Conservation (phyloP, 805 yeast genomes). For the Maudiozyma saulgeensis region DNA sequence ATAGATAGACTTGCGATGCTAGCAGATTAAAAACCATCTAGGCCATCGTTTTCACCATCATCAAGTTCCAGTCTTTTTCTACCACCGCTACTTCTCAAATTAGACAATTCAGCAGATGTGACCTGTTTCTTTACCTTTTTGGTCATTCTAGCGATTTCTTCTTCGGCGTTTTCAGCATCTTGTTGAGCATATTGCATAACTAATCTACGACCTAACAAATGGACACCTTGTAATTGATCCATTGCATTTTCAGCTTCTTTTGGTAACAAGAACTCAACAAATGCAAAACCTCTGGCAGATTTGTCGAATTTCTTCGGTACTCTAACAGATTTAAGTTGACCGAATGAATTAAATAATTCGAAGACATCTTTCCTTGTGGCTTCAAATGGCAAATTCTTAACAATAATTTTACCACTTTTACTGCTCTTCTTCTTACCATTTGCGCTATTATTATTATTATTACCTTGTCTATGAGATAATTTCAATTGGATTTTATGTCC, state of each 20-base stretch:
- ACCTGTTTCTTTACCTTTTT: constrained; percentile 74
- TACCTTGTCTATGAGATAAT: constrained; percentile 68
- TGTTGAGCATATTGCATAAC: constrained; percentile 88
- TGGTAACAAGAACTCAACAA: constrained; percentile 79
- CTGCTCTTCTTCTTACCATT: constrained; percentile 28
- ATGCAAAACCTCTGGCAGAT: constrained; percentile 94
- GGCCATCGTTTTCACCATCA: constrained; percentile 26
- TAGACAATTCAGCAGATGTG: constrained; percentile 64
- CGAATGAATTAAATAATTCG: constrained; percentile 88
- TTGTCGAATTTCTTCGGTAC: constrained; percentile 94
- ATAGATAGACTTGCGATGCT: neutral
- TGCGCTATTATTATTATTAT: constrained; percentile 16
- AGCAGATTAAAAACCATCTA: constrained; percentile 4
- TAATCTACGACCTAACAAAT: constrained; percentile 87
- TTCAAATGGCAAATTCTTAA: constrained; percentile 95
- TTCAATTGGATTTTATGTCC: constrained; percentile 89
- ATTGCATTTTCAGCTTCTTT: constrained; percentile 92
- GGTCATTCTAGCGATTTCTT: constrained; percentile 85
- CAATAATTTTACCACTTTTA: constrained; percentile 66
- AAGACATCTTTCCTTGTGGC: constrained; percentile 88
- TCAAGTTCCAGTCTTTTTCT: constrained; percentile 60
- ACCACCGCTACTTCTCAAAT: constrained; percentile 59
- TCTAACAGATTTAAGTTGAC: constrained; percentile 87
- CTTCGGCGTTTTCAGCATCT: constrained; percentile 77
- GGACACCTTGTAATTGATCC: constrained; percentile 91